These are phyloP conservation scores for Ustilago lituana DNA, from an alignment of 1,284 basidiomycete species.

Conservation along the genomic window DNA sequence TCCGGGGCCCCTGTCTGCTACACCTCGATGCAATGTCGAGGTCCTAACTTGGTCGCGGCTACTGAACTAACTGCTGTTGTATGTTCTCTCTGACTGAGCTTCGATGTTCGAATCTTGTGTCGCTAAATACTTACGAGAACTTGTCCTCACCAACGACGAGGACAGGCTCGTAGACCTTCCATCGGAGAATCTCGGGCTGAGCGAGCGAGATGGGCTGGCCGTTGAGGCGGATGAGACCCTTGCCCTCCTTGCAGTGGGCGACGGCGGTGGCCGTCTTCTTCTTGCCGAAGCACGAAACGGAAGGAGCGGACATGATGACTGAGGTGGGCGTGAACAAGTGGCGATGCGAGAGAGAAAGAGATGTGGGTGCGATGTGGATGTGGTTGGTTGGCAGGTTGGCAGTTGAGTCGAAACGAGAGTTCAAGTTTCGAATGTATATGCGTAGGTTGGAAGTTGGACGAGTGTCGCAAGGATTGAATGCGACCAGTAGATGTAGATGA, in stretches of 20 bases:
- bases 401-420: neutral
- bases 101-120: neutral
- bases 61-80: slow-evolving; percentile 17
- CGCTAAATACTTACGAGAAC: slow-evolving; percentile 63
- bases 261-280: slow-evolving; percentile 68
- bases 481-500: neutral
- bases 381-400: slow-evolving; percentile 4
- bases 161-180: slow-evolving; percentile 91
- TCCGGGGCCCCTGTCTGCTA: too few relatives aligned
- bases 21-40: too few relatives aligned
- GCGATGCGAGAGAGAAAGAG: neutral
- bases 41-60: too few relatives aligned
- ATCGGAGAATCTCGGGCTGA: slow-evolving; percentile 87
- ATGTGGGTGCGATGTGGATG: slow-evolving; percentile 3
- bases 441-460: neutral
- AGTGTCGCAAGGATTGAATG: neutral
- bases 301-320: slow-evolving; percentile 60
- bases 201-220: slow-evolving; percentile 95
- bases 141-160: slow-evolving; percentile 67
- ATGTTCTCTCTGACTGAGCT: neutral
- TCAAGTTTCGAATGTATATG: slow-evolving; percentile 2
- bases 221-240: slow-evolving; percentile 96
- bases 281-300: slow-evolving; percentile 69
- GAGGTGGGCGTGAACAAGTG: slow-evolving; percentile 8
- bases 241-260: slow-evolving; percentile 76